Conservation (phyloP, 495 filamentous ascomycete genomes). For the Penicillium robsamsonii region DNA sequence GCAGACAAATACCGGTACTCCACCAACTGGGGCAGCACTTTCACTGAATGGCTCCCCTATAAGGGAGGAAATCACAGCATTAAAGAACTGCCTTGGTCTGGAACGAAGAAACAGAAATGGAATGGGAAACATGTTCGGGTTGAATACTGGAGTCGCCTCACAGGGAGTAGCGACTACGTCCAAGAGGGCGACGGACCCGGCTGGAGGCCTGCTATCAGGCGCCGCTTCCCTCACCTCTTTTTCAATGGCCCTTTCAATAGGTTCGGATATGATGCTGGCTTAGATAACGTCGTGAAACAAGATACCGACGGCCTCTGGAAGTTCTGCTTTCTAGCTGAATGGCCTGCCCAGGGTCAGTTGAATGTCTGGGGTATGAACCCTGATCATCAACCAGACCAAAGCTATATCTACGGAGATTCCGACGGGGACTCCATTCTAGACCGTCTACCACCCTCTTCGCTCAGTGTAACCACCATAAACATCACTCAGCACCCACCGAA, state of each 20-base stretch:
- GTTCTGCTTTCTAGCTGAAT: slow-evolving; percentile 63
- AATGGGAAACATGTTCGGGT: slow-evolving; percentile 62
- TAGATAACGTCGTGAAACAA: slow-evolving; percentile 55
- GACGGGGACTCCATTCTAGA: slow-evolving; percentile 62
- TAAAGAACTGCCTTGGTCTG: slow-evolving; percentile 53
- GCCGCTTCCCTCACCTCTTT: slow-evolving; percentile 64
- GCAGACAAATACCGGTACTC: slow-evolving; percentile 65
- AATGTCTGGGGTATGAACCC: slow-evolving; percentile 70
- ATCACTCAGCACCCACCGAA: slow-evolving; percentile 55
- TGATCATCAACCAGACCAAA: slow-evolving; percentile 61
- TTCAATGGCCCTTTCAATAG: slow-evolving; percentile 65
- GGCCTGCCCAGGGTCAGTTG: slow-evolving; percentile 61
- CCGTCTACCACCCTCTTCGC: slow-evolving; percentile 60
- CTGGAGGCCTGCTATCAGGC: slow-evolving; percentile 33
- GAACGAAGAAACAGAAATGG: slow-evolving; percentile 62
- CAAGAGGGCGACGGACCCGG: slow-evolving; percentile 58
- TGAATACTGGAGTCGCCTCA: slow-evolving; percentile 65
- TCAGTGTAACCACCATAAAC: slow-evolving; percentile 56
- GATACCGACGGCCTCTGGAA: slow-evolving; percentile 57
- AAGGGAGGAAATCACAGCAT: slow-evolving; percentile 47
- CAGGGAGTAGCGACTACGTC: slow-evolving; percentile 62
- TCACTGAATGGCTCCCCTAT: slow-evolving; percentile 60
- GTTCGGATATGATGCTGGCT: slow-evolving; percentile 65
- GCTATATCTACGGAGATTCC: slow-evolving; percentile 58
- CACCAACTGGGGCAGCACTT: slow-evolving; percentile 59